Evolutionary conservation across 2,329 filamentous ascomycete genomes (phyloP), one percentile per base, ranked within the genome.

Genomic region (Colletotrichum sp.): DNA sequence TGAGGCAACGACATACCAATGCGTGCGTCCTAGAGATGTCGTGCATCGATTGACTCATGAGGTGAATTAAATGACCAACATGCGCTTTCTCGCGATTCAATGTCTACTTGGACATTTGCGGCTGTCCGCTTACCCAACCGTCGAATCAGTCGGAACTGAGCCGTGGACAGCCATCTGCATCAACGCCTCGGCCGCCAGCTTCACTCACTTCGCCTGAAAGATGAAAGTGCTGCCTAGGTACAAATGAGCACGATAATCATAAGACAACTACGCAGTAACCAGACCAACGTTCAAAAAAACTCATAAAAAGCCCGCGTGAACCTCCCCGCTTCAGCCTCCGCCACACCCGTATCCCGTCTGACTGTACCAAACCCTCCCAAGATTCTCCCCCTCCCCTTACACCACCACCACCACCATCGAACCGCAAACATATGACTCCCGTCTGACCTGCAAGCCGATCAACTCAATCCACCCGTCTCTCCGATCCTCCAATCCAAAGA

Each of bases 301-400:
- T 32, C 72, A 44, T 61, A 16, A 22, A 8, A 22, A 0, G 44
- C 63, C 16, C 27, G 39, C 19, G 13, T 49, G n/a, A 15, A 30
- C 4, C 22, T 25, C 32, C 32, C 34, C 32, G 52, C 16, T 36
- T 44, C 30, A 70, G 71, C 36, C 66, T 64, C 61, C 67, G 57
- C 67, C 32, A 66, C 71, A 70, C 32, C 57, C 59, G 39, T 36
- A 75, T 61, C 29, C 61, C 59, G 72, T 66, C 62, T 72, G 55
- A 67, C 52, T 75, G 62, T 72, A 30, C 55, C 8, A 22, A 30
- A 25, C 29, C 27, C 36, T 39, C 62, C 39, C 39, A 2, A 44
- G 39, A 19, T 44, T 11, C 39, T 11, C 39, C 39, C 39, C 16
- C 5, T 44, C 39, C 39, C 39, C 39, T 30, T 25, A 49, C 39